These are phyloP conservation scores for Botryotinia narcissicola DNA, from an alignment of 2,329 filamentous ascomycete species.

Conservation along the genomic window DNA sequence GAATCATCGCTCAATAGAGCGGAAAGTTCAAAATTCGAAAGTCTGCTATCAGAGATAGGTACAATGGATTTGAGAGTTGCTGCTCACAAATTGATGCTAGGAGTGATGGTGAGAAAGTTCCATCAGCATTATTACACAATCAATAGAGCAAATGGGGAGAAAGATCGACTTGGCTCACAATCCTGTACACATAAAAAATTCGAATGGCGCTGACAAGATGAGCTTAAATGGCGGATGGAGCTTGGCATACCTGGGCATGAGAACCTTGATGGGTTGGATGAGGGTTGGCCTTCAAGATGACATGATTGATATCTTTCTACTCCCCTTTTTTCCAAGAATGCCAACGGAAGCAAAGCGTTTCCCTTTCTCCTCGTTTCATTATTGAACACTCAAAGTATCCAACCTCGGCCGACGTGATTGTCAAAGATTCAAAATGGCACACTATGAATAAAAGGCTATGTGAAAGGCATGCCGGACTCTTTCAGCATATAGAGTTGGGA, in stretches of 20 bases:
- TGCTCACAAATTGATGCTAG: neutral
- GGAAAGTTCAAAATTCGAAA: neutral
- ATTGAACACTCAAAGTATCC: neutral
- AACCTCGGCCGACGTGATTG: neutral
- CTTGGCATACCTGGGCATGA: conserved; percentile 6
- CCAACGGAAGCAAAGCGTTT: neutral
- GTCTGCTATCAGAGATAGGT: neutral
- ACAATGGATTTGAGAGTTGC: neutral
- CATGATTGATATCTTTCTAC: neutral
- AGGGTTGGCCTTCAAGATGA: neutral
- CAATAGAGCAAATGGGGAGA: no score
- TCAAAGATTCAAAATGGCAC: neutral
- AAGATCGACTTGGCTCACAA: neutral
- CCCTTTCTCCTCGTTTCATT: neutral
- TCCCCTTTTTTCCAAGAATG: neutral
- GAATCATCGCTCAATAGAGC: neutral
- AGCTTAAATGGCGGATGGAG: neutral
- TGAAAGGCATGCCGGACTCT: neutral
- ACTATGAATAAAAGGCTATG: neutral
- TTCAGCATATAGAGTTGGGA: neutral
- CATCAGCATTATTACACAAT: neutral
- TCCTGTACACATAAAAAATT: neutral
- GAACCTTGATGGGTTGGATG: neutral
- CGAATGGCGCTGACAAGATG: neutral
- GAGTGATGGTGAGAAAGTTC: neutral